Percentiles rank a stretch among this genome's conserved stretches.
Evolutionary conservation across 306 rosid species (phyloP).

Genomic region (Abrus pulchellus): DNA sequence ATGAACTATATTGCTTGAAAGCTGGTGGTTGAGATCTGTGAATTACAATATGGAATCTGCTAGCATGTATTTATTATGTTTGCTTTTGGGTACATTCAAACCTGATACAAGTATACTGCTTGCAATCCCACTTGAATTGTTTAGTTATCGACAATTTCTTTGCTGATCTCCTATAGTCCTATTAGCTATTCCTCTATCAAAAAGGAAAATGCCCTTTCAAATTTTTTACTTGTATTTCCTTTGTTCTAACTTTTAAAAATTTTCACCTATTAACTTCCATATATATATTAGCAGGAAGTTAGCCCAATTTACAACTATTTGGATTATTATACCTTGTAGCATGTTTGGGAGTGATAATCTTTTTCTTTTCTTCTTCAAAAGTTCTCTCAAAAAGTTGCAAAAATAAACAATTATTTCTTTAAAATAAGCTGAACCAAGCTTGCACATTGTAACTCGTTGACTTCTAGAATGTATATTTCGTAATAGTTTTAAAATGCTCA

Average conservation of each 20-base stretch:
- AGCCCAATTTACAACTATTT: neutral
- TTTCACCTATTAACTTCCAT: neutral
- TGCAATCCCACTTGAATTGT: neutral
- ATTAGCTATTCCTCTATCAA: neutral
- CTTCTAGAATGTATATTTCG: constrained; percentile 20
- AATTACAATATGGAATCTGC: constrained; percentile 1
- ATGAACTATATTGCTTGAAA: constrained; percentile 18
- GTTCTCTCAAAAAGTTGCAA: neutral
- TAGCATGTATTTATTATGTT: neutral
- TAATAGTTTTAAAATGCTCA: constrained; percentile 9
- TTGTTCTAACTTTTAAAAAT: neutral
- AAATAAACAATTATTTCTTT: neutral
- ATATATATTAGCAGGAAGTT: neutral
- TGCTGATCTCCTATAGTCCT: neutral
- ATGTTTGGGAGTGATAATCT: neutral
- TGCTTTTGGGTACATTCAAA: neutral
- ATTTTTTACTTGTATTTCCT: neutral
- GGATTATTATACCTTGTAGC: neutral
- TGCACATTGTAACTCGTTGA: neutral
- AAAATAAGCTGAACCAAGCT: neutral
- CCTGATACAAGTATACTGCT: constrained; percentile 8
- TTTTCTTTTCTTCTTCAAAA: neutral
- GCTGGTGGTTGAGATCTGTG: constrained; percentile 25
- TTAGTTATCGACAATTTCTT: neutral
- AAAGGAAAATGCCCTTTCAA: neutral